These are phyloP conservation scores for Viola pubescens DNA, from an alignment of 441 rosid genomes.

Conservation along the genomic window DNA sequence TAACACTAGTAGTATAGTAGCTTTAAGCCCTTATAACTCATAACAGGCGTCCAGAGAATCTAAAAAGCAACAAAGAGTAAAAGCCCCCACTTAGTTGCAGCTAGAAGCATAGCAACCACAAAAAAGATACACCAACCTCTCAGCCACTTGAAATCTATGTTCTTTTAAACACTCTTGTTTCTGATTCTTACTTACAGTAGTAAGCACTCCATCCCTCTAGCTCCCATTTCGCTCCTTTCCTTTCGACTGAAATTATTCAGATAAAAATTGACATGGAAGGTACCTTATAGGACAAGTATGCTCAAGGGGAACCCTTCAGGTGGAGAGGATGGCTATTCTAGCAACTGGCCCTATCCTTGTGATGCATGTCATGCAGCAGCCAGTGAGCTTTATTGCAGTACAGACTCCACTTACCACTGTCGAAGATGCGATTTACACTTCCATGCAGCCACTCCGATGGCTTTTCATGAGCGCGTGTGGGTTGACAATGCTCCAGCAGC, in stretches of 20 bases:
- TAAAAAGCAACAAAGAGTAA: slow-evolving; percentile 7
- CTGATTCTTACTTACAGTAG: not conserved
- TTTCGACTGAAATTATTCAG: too few species aligned
- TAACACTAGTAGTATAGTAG: too few species aligned
- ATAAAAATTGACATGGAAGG: too few species aligned
- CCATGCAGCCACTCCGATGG: too few species aligned
- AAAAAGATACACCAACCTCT: not conserved
- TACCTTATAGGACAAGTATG: too few species aligned
- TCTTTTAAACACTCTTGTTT: not conserved
- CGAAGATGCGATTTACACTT: too few species aligned
- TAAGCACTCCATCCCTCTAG: too few species aligned
- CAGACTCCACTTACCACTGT: slow-evolving; percentile 20
- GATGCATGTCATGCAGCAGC: slow-evolving; percentile 24
- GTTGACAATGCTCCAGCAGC: too few species aligned
- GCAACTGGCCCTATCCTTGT: slow-evolving; percentile 17
- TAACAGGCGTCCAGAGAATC: slow-evolving; percentile 1
- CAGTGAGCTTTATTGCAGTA: slow-evolving; percentile 23
- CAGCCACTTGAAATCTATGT: not conserved
- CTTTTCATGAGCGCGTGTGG: too few species aligned
- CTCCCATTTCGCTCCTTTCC: too few species aligned
- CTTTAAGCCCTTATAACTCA: not conserved
- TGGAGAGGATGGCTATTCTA: not conserved
- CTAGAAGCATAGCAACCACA: slow-evolving; percentile 10
- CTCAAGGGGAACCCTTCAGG: too few species aligned
- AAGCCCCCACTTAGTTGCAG: not conserved